Conservation (phyloP, 108 stramenopile genomes). For the Aurantiochytrium sp. region DNA sequence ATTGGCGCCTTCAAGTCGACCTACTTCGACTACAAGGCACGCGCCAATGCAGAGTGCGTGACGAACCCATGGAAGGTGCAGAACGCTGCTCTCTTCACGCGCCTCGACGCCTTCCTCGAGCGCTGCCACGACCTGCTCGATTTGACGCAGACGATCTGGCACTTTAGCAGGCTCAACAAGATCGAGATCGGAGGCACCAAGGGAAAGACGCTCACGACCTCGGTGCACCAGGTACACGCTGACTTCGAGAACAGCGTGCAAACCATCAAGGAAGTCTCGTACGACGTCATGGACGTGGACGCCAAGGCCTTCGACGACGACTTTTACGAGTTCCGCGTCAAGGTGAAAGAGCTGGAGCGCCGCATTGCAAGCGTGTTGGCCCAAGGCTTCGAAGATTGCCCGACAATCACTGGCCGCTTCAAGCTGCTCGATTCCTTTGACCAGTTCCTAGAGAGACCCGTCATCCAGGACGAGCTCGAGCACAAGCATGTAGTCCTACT, state of each 20-base stretch:
- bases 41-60: conserved; percentile 43
- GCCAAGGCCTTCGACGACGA: conserved; percentile 46
- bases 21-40: conserved; percentile 47
- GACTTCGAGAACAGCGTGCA: conserved; percentile 41
- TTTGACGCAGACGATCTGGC: conserved; percentile 39
- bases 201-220: conserved; percentile 49
- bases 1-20: conserved; percentile 40
- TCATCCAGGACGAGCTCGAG: conserved; percentile 51
- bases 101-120: conserved; percentile 50
- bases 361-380: conserved; percentile 41
- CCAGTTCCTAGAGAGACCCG: conserved; percentile 29
- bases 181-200: conserved; percentile 58
- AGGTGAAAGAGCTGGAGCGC: conserved; percentile 43
- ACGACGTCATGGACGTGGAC: conserved; percentile 37
- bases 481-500: conserved; percentile 41
- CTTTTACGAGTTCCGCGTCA: conserved; percentile 48
- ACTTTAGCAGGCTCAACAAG: conserved; percentile 45
- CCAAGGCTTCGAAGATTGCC: conserved; percentile 49
- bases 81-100: conserved; percentile 50
- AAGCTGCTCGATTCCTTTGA: conserved; percentile 49
- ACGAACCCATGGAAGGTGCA: conserved; percentile 50
- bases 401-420: conserved; percentile 44
- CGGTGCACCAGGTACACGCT: conserved; percentile 37
- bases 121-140: conserved; percentile 51
- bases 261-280: conserved; percentile 35